Evolutionary conservation across 2,329 filamentous ascomycete genomes (phyloP), one percentile per base, ranked within the genome.

Genomic region (Talaromyces piceae): DNA sequence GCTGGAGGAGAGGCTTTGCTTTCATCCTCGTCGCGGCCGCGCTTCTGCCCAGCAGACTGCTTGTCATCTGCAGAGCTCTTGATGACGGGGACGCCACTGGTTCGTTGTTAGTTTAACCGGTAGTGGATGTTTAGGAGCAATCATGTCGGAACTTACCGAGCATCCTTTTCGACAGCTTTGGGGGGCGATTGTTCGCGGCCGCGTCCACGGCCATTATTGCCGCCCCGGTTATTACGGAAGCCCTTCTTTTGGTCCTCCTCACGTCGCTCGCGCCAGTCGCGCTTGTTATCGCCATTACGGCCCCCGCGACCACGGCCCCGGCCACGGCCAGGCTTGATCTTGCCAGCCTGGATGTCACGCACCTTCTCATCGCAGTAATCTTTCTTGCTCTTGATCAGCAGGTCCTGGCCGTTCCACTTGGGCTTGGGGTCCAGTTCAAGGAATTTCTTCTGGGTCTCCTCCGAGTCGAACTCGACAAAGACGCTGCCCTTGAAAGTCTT

Each of bases 401-500:
- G 77, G 28, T 88, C 83, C 58, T 87, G 77, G 47, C 79, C 90
- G 69, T 95, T 84, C 83, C 84, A 98, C 67, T 84, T 81, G 54
- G 93, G 93, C 68, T 86, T 84, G 18, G 88, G 84, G 50, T 95
- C 86, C 37, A 89, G 74, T 12, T 76, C 82, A 55, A 96, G 74
- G 72, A 98, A 98, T 53, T 83, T 82, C 67, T 90, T 79, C 62
- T 88, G 84, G 20, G 82, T 79, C 59, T 94, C 88, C 63, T 90
- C 85, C 46, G 81, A 81, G 56, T 81, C 78, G 69, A 97, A 98
- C 70, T 96, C 91, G 58, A 95, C 88, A 66, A 96, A 97, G 53
- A 95, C 88, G 59, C 89, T 95, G 60, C 91, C 90, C 79, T 98
- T 98, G 83, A 97, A 98, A 48, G 79, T 73, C 62, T 83, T 83